Percentiles rank a stretch among this genome's conserved stretches.
phyloP scores from a whole-genome alignment of 2,329 filamentous ascomycete genomes.

The Diaporthe australafricana region DNA sequence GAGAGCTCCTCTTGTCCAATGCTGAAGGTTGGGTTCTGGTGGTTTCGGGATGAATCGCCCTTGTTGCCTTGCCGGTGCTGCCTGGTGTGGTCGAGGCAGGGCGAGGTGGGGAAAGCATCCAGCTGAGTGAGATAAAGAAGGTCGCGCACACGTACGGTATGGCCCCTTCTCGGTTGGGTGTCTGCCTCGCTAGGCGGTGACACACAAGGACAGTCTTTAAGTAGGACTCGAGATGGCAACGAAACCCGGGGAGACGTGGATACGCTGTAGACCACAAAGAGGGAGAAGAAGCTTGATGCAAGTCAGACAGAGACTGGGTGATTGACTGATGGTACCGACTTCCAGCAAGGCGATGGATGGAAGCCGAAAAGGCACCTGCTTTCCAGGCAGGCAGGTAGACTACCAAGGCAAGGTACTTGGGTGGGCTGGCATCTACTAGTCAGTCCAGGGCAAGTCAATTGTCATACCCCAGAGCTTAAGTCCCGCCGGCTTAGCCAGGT shows the following conservation, averaged over 20 bases:
- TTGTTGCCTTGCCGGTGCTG: slow-evolving; percentile 29
- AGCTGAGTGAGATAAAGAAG: slow-evolving; percentile 28
- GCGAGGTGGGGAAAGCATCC: slow-evolving; percentile 34
- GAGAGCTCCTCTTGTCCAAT: slow-evolving; percentile 3
- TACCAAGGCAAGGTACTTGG: not conserved
- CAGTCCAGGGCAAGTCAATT: not conserved
- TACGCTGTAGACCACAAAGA: not conserved
- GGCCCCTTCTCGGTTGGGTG: not conserved
- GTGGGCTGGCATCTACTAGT: slow-evolving; percentile 3
- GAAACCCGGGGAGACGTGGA: not conserved
- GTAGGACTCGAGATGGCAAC: not conserved
- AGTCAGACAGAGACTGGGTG: not conserved
- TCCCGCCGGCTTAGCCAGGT: slow-evolving; percentile 9
- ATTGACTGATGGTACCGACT: not conserved
- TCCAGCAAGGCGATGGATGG: not conserved
- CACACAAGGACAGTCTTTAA: not conserved
- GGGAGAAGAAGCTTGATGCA: not conserved
- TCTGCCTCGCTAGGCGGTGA: slow-evolving; percentile 14
- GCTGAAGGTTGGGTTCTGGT: not conserved
- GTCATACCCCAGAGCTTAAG: slow-evolving; percentile 5
- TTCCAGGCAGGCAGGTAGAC: slow-evolving; percentile 5
- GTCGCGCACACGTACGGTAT: slow-evolving; percentile 7
- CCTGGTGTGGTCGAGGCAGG: slow-evolving; percentile 28
- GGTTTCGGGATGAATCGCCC: slow-evolving; percentile 5
- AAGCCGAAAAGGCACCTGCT: slow-evolving; percentile 3